A percentile compares a stretch with the other conserved stretches of the same genome.
Evolutionary conservation across 2,329 filamentous ascomycete species (phyloP).

Genomic region (Magnaporthiopsis poae): DNA sequence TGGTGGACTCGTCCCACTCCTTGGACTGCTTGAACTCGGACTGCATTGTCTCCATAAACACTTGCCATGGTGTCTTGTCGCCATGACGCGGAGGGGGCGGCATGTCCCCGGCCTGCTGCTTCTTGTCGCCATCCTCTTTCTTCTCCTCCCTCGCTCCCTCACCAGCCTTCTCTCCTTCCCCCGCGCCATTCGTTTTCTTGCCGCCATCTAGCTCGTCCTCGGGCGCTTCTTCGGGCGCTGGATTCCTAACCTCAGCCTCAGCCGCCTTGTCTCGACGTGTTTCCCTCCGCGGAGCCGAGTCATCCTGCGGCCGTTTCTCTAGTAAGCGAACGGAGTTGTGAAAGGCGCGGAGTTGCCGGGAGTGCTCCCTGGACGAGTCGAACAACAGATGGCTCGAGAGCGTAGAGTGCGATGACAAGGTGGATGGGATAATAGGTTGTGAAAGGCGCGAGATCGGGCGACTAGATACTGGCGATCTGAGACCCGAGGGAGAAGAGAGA

Average conservation of each 20-base stretch:
- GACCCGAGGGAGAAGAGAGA: background rate
- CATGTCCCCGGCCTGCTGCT: slow-evolving; percentile 39
- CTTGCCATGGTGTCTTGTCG: slow-evolving; percentile 97
- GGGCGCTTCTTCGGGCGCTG: background rate
- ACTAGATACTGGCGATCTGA: background rate
- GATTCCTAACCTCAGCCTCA: background rate
- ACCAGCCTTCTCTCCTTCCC: background rate
- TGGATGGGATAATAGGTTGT: background rate
- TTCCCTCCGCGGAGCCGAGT: background rate
- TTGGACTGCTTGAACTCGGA: slow-evolving; percentile 92
- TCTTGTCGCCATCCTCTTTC: slow-evolving; percentile 31
- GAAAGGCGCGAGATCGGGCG: background rate
- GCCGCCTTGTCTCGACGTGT: background rate
- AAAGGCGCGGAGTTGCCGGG: slow-evolving; percentile 3
- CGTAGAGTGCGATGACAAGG: background rate
- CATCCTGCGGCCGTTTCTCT: slow-evolving; percentile 1
- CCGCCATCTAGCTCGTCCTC: background rate
- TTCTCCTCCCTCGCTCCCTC: slow-evolving; percentile 21
- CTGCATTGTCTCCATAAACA: slow-evolving; percentile 94
- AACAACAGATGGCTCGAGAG: background rate
- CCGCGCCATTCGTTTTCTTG: background rate
- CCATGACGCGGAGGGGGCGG: slow-evolving; percentile 87
- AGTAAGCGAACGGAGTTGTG: background rate
- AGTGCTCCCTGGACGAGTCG: background rate
- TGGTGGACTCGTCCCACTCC: slow-evolving; percentile 98